These are phyloP conservation scores for Manihot esculenta DNA, from an alignment of 441 rosid genomes.

Conservation along the genomic window DNA sequence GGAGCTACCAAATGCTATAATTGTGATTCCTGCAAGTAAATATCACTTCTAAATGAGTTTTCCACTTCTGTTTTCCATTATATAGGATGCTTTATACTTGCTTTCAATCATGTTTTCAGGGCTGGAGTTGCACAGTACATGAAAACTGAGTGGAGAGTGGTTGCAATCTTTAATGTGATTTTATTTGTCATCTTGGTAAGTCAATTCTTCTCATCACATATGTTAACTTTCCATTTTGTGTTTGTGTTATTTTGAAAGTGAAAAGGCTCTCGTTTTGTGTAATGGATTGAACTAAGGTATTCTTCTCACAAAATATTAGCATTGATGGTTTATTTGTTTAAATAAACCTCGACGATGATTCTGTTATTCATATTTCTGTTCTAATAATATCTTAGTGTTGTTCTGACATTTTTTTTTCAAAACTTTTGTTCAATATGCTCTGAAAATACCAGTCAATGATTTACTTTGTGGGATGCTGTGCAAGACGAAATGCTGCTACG, in stretches of 20 bases:
- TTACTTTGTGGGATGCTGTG: slow-evolving; percentile 91
- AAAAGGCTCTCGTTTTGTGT: neutral
- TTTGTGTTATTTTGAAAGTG: slow-evolving; percentile 2
- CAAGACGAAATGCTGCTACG: slow-evolving; percentile 67
- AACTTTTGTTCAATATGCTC: neutral
- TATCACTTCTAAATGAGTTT: neutral
- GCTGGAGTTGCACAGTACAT: slow-evolving; percentile 96
- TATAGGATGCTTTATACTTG: neutral
- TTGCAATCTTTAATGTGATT: slow-evolving; percentile 73
- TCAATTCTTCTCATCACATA: neutral
- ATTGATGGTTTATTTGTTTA: neutral
- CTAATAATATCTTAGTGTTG: neutral
- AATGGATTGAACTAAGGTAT: neutral
- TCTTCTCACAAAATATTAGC: neutral
- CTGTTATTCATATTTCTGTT: neutral
- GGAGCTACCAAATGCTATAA: slow-evolving; percentile 74
- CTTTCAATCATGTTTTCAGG: slow-evolving; percentile 36
- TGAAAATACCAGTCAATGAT: slow-evolving; percentile 51
- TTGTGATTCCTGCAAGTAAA: slow-evolving; percentile 94
- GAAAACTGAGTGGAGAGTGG: slow-evolving; percentile 88
- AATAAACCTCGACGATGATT: neutral
- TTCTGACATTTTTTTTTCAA: neutral
- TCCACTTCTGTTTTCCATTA: neutral
- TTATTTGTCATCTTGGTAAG: slow-evolving; percentile 79
- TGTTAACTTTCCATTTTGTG: neutral